A percentile compares a stretch with the other conserved stretches of the same genome.
These are phyloP conservation scores for Ceratocystis alfenasii DNA, from an alignment of 2,329 filamentous ascomycete species.

Conservation along the genomic window DNA sequence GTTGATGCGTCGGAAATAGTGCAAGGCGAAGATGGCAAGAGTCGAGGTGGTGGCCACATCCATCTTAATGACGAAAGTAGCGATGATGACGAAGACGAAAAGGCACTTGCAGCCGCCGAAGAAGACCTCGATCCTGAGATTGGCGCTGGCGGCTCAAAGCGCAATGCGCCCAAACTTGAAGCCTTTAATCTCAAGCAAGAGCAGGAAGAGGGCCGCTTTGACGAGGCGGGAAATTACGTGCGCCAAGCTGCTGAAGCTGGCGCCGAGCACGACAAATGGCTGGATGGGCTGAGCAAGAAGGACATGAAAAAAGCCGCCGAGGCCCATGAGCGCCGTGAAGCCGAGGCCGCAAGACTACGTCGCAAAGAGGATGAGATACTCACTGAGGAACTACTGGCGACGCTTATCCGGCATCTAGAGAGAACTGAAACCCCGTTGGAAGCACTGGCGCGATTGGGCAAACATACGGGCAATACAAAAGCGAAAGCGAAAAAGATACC, in stretches of 20 bases:
- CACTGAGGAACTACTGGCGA: conserved; percentile 59
- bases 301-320: conserved; percentile 81
- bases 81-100: conserved; percentile 54
- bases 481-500: conserved; percentile 45
- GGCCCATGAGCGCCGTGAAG: conserved; percentile 74
- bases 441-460: conserved; percentile 69
- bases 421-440: conserved; percentile 78
- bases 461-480: conserved; percentile 43
- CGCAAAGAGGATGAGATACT: conserved; percentile 63
- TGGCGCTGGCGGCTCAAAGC: conserved; percentile 80
- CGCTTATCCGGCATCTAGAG: conserved; percentile 62
- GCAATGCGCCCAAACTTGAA: conserved; percentile 84
- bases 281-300: conserved; percentile 85
- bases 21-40: conserved; percentile 63
- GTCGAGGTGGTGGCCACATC: conserved; percentile 63
- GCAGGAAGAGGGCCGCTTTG: conserved; percentile 85
- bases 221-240: conserved; percentile 82
- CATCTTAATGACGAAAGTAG: conserved; percentile 45
- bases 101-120: conserved; percentile 58
- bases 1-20: conserved; percentile 49
- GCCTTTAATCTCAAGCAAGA: conserved; percentile 90
- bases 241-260: conserved; percentile 82
- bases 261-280: conserved; percentile 80
- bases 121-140: conserved; percentile 77
- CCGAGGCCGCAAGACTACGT: conserved; percentile 58